These are phyloP conservation scores for Spathaspora arborariae DNA, from an alignment of 805 yeast genomes.

Conservation along the genomic window DNA sequence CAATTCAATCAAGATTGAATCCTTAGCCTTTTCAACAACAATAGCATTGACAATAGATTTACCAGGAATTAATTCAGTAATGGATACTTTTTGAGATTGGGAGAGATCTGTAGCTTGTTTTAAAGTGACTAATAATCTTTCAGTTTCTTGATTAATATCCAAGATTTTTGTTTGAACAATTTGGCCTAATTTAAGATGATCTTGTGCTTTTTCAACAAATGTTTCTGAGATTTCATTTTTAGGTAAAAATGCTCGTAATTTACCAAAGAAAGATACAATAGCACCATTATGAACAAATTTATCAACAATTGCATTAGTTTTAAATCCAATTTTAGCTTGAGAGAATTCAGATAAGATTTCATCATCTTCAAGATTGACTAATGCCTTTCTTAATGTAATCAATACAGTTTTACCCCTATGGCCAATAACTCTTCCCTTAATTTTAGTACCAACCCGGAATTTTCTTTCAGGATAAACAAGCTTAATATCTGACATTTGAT, in stretches of 20 bases:
- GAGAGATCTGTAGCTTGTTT: constrained; percentile 56
- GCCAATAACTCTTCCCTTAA: constrained; percentile 67
- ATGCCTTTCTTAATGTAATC: constrained; percentile 78
- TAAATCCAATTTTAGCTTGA: constrained; percentile 41
- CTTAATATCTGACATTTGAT: constrained; percentile 80
- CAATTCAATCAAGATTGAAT: constrained; percentile 64
- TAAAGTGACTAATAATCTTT: constrained; percentile 68
- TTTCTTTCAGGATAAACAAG: constrained; percentile 88
- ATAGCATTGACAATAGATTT: constrained; percentile 54
- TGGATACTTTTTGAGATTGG: constrained; percentile 41
- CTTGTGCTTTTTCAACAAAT: constrained; percentile 70
- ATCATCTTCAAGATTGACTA: constrained; percentile 64
- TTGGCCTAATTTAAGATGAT: constrained; percentile 79
- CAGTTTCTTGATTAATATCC: constrained; percentile 48
- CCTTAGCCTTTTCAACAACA: constrained; percentile 73
- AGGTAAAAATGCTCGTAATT: constrained; percentile 76
- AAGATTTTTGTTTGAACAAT: constrained; percentile 69
- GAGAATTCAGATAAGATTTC: constrained; percentile 41
- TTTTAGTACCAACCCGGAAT: constrained; percentile 79
- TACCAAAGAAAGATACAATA: constrained; percentile 78
- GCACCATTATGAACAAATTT: constrained; percentile 75
- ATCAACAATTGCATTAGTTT: constrained; percentile 71
- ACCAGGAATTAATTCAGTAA: constrained; percentile 54
- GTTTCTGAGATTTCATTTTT: constrained; percentile 87
- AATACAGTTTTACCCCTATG: constrained; percentile 48